Percentiles rank a stretch among this genome's conserved stretches.
phyloP scores from a whole-genome alignment of 306 rosid species.

The Boehmeria nivea region DNA sequence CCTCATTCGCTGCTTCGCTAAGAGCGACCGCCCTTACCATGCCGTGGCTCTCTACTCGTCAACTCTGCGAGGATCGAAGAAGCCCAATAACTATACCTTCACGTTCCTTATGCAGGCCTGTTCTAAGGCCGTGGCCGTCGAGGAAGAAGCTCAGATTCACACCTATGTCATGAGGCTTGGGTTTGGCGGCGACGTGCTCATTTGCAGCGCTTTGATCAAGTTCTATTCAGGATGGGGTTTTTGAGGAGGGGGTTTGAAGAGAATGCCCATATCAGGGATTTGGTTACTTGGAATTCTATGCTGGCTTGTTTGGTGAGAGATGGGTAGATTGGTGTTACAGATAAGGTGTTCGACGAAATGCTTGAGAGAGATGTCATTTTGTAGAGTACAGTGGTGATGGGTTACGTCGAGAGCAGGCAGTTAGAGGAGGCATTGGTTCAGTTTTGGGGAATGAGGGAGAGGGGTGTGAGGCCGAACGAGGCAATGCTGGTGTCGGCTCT shows the following conservation, averaged over 20 bases:
- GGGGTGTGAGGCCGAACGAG: slow-evolving; percentile 48
- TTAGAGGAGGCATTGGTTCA: slow-evolving; percentile 53
- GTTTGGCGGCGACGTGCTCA: neutral
- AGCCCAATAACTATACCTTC: slow-evolving; percentile 32
- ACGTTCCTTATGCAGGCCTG: slow-evolving; percentile 57
- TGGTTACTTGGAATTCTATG: slow-evolving; percentile 74
- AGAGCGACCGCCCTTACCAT: slow-evolving; percentile 27
- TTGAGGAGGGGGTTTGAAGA: slow-evolving; percentile 42
- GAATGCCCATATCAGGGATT: slow-evolving; percentile 35
- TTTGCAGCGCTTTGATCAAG: too few relatives aligned
- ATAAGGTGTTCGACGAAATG: slow-evolving; percentile 62
- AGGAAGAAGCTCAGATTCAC: neutral
- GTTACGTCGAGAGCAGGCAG: slow-evolving; percentile 62
- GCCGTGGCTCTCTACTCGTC: slow-evolving; percentile 42
- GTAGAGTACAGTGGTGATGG: slow-evolving; percentile 67
- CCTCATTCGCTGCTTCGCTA: slow-evolving; percentile 58
- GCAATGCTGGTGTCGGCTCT: slow-evolving; percentile 52
- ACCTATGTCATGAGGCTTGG: too few relatives aligned
- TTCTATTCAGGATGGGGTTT: too few relatives aligned
- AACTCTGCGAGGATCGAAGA: slow-evolving; percentile 24
- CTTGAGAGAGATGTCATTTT: slow-evolving; percentile 58
- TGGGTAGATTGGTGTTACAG: slow-evolving; percentile 43
- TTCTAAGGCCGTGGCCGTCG: neutral
- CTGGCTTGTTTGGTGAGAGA: slow-evolving; percentile 41
- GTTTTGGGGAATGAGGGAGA: slow-evolving; percentile 46